Percentiles rank a stretch among this genome's conserved stretches.
Evolutionary conservation across 2,329 filamentous ascomycete species (phyloP).

Genomic region (Lasiodiplodia sp.): DNA sequence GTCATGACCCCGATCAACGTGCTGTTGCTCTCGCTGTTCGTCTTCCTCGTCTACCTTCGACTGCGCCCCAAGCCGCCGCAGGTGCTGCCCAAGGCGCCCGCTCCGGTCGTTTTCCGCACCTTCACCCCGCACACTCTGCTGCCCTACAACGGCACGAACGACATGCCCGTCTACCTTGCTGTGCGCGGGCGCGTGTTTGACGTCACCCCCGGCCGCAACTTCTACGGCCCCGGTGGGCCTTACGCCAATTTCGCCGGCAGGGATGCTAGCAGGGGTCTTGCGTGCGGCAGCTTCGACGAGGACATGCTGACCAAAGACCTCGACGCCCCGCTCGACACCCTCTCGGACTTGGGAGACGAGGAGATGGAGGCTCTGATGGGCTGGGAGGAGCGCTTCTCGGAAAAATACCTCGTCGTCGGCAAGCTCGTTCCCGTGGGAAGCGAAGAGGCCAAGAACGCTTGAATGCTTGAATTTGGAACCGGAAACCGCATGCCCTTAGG

Average conservation of each 20-base stretch:
- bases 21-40: slow-evolving; percentile 65
- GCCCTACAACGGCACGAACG: slow-evolving; percentile 80
- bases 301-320: slow-evolving; percentile 94
- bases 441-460: slow-evolving; percentile 57
- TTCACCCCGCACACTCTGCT: slow-evolving; percentile 85
- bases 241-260: slow-evolving; percentile 96
- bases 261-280: slow-evolving; percentile 87
- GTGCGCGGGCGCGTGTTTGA: slow-evolving; percentile 93
- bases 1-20: slow-evolving; percentile 68
- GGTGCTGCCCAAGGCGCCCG: slow-evolving; percentile 62
- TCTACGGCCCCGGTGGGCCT: slow-evolving; percentile 94
- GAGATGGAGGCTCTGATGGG: slow-evolving; percentile 83
- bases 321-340: slow-evolving; percentile 78
- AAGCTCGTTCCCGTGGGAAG: slow-evolving; percentile 74
- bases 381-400: slow-evolving; percentile 92
- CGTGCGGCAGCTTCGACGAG: slow-evolving; percentile 90
- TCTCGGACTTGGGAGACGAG: slow-evolving; percentile 74
- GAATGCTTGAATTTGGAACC: slow-evolving; percentile 32
- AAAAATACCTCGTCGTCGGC: slow-evolving; percentile 96
- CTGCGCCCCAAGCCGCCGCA: slow-evolving; percentile 62
- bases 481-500: neutral
- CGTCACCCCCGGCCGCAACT: slow-evolving; percentile 84
- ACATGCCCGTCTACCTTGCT: slow-evolving; percentile 83
- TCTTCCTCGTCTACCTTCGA: slow-evolving; percentile 64
- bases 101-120: slow-evolving; percentile 83